Evolutionary conservation across 345 rosid species (phyloP), one percentile per base, ranked within the genome.

Genomic region (Arabis alpina): DNA sequence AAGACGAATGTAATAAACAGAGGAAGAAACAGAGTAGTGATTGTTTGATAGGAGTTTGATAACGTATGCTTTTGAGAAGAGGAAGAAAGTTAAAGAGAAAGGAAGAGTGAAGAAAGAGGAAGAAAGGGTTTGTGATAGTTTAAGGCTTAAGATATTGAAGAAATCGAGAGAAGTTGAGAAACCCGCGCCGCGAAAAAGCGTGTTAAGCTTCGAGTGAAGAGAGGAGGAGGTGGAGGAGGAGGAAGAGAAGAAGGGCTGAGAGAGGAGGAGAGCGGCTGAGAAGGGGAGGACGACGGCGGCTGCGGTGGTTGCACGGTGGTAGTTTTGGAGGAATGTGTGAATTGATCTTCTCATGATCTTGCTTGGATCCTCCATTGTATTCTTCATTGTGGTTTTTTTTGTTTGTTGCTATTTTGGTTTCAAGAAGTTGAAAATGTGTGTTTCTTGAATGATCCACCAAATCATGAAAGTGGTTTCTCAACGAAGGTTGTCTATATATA

Each of bases 91-190:
- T 65, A 89, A 73, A 57, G 90, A 76, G 73, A 91, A 82, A 66
- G 99, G 99, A 39, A 94, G 81, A 0, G 92, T 76, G 34, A 82
- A 73, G 36, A 91, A 34, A 12, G 77, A 82, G 9, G 91, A 81
- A 66, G 83, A 77, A 64, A 89, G 69, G 25, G 95, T 91, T 70
- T 93, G 92, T 2, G 97, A 83, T 79, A 93, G 82, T 69, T 93
- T 93, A 63, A 80, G 80, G 62, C 64, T 76, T 56, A 91, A 74
- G 48, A 87, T 48, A 30, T 61, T 74, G 82, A 86, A 87, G 75
- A 86, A 82, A 4, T 70, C 81, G 0, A 85, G 83, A 30, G 89
- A 83, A 51, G 89, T 81, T 36, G 96, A 91, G 81, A 93, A 86
- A 9, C 89, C 92, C 0, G 96, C 93, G 0, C 89, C 94, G 0